Percentiles rank a stretch among this genome's conserved stretches.
Conservation (phyloP, 2,329 filamentous ascomycete genomes). For the Sporothrix euskadiensis region DNA sequence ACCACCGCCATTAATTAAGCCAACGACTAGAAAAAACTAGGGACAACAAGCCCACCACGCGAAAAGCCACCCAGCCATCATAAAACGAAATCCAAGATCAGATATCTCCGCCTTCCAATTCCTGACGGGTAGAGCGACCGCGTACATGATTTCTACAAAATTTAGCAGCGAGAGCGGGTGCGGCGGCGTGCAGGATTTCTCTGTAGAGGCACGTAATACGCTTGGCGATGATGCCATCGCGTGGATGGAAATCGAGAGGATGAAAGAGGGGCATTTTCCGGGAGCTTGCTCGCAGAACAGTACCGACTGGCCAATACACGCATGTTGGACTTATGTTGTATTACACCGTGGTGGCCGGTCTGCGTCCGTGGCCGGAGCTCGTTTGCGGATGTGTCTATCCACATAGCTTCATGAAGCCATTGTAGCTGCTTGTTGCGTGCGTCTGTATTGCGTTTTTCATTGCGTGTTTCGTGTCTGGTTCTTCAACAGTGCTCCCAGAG, state of each 20-base stretch:
- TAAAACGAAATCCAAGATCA: not conserved
- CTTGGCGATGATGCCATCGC: slow-evolving; percentile 5
- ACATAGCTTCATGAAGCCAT: slow-evolving; percentile 14
- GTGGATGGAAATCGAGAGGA: not conserved
- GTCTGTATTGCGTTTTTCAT: not conserved
- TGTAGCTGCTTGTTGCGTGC: slow-evolving; percentile 9
- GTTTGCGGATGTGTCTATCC: not conserved
- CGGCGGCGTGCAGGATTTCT: not conserved
- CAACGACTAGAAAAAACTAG: not conserved
- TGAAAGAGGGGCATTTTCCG: not conserved
- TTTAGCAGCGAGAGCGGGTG: not conserved
- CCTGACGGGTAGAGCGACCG: not conserved
- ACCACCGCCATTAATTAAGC: not conserved
- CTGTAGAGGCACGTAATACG: slow-evolving; percentile 14
- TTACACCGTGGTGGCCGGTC: not conserved
- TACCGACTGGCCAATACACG: not conserved
- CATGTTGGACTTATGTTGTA: not conserved
- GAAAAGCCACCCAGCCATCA: not conserved
- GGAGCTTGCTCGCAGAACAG: not conserved
- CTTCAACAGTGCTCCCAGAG: not conserved
- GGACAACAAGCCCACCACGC: not conserved
- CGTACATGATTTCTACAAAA: not conserved
- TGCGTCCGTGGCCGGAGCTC: slow-evolving; percentile 10
- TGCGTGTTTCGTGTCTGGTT: not conserved
- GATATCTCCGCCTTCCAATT: not conserved